A percentile compares a stretch with the other conserved stretches of the same genome.
Conservation (phyloP, 805 yeast species). For the Teunomyces pallodes region DNA sequence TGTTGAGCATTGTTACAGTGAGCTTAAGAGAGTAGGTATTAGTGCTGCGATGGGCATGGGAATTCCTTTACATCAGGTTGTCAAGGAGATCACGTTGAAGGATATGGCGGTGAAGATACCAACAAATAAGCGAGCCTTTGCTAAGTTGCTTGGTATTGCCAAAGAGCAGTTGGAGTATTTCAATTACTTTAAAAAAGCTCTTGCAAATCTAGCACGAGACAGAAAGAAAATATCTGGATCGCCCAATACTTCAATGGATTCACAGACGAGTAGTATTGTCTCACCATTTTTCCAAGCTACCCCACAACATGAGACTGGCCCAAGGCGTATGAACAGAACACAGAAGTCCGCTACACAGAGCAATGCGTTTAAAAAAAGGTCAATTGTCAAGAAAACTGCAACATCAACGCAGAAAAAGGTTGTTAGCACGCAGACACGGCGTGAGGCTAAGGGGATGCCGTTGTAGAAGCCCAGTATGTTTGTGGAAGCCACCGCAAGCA, state of each 20-base stretch:
- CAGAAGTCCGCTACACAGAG: background rate
- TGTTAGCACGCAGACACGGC: background rate
- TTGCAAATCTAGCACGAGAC: constrained; percentile 31
- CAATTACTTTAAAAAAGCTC: constrained; percentile 35
- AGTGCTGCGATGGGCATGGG: constrained; percentile 41
- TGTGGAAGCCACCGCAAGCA: too few relatives aligned
- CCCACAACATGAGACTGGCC: constrained; percentile 8
- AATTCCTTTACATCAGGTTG: constrained; percentile 20
- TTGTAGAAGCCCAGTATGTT: background rate
- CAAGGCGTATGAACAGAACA: background rate
- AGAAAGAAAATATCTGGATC: constrained; percentile 19
- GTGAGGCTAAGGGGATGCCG: constrained; percentile 5
- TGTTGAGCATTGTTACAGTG: constrained; percentile 27
- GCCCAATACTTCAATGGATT: constrained; percentile 1
- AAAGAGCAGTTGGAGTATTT: constrained; percentile 32
- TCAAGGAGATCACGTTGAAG: constrained; percentile 37
- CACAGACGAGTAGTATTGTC: background rate
- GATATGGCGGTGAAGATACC: constrained; percentile 60
- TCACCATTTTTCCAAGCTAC: constrained; percentile 4
- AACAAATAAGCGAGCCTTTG: constrained; percentile 45
- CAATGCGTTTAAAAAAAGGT: background rate
- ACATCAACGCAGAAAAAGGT: background rate
- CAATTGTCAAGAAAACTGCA: background rate
- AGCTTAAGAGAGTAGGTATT: constrained; percentile 42
- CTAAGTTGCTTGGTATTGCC: constrained; percentile 34